These are phyloP conservation scores for Malus sieversii DNA, from an alignment of 306 rosid genomes.

Conservation along the genomic window DNA sequence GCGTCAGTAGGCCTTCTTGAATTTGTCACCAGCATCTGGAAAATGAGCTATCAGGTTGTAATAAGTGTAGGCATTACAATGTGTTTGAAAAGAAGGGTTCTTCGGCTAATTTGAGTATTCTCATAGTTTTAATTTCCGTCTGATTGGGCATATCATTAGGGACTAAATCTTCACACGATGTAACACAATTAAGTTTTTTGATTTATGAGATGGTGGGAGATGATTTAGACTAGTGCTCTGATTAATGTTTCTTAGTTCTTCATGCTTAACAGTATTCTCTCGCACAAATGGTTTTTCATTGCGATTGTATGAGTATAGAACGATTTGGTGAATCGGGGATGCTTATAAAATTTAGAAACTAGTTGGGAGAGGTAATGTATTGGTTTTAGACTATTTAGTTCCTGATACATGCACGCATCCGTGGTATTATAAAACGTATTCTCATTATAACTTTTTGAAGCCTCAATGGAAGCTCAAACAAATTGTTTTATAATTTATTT, in stretches of 20 bases:
- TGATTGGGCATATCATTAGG: not conserved
- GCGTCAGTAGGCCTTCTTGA: not conserved
- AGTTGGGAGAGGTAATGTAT: not conserved
- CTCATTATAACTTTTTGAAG: not conserved
- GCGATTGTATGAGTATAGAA: not conserved
- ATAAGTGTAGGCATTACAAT: not conserved
- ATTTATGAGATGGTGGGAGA: not conserved
- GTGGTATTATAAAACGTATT: not conserved
- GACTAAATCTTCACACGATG: not conserved
- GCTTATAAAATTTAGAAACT: not conserved
- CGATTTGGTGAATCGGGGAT: not conserved
- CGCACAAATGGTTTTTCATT: not conserved
- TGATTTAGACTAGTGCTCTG: not conserved
- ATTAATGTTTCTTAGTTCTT: not conserved
- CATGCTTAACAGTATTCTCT: not conserved
- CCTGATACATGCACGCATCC: not conserved
- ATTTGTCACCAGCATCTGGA: not conserved
- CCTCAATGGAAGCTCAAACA: not conserved
- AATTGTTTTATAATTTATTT: not conserved
- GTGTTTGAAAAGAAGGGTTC: not conserved
- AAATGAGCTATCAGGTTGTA: not conserved
- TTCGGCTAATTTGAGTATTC: not conserved
- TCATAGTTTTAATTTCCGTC: not conserved
- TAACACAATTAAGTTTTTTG: not conserved
- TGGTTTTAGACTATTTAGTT: not conserved